Evolutionary conservation across 192 early-diverging fungal species (phyloP), one percentile per base, ranked within the genome.

Genomic region (Coemansia guatemalensis): DNA sequence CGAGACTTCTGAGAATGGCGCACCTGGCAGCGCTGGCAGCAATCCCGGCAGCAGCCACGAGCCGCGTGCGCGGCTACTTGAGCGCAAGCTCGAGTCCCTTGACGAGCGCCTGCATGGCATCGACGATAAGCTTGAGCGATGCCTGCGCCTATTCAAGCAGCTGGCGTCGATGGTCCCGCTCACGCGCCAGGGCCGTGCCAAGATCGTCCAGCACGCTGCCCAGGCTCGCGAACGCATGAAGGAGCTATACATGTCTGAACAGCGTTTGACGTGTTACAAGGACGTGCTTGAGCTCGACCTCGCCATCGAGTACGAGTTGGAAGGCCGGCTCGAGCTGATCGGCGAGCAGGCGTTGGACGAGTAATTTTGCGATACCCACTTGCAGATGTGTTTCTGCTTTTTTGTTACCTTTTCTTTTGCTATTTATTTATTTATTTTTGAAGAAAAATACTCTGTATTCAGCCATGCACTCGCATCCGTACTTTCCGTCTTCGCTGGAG

Each of bases 161-260:
- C 73, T 92, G 5, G 81, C 85, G 23, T 79, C 89, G 1, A 82
- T 91, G 84, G 83, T 87, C 20, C 91, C 91, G 3, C 78, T 88
- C 18, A 89, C 89, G 12, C 85, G 88, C 22, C 87, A 89, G 59
- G 80, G 83, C 23, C 85, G 88, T 25, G 53, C 85, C 0, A 69
- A 73, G 49, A 84, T 85, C 35, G 84, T 88, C 6, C 77, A 85
- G 21, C 54, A 73, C 18, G 82, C 88, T 1, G 53, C 53, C 27
- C 50, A 47, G 12, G 67, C 64, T 25, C 84, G 85, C 1, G 75
- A 72, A 56, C 71, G 79, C 24, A 67, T 92, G 23, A 78, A 78
- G 57, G 75, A 82, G 21, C 75, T 85, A 18, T 86, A 86, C 35
- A 56, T 92, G 35, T 64, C 76, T n/a, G 68, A 88, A 41, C 86